Evolutionary conservation across 495 filamentous ascomycete species (phyloP), one percentile per base, ranked within the genome.

Genomic region (Penicillium daleae): DNA sequence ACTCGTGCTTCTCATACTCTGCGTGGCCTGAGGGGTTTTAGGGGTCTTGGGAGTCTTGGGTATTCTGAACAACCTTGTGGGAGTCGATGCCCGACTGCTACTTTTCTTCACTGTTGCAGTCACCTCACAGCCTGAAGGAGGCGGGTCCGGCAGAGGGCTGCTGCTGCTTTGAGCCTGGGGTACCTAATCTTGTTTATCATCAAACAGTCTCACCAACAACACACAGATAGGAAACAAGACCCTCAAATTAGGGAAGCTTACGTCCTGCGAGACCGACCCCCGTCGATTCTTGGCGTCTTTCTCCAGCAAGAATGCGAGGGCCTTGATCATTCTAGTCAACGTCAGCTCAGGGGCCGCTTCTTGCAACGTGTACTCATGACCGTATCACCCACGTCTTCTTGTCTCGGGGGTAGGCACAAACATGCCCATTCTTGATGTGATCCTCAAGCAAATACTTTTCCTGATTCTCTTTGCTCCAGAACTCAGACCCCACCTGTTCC

Each of bases 191-290:
- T 19, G 21, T n/a, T 60, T 24, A 59, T 19, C 5, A 54, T 32
- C 26, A 32, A 29, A 12, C 33, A 21, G 4, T 7, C 26, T 37
- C 24, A 15, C n/a, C n/a, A 19, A 52, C n/a, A 44, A 60, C n/a
- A n/a, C n/a, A n/a, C n/a, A 22, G 10, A 17, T 2, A 7, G 4
- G 21, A 46, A 54, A 24, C 3, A 42, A 32, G 49, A 54, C 33
- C 35, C 17, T 54, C 29, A 54, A 44, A 3, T 35, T 46, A 12
- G 48, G 49, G 58, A 60, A 53, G 24, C 58, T 54, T 29, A 60
- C 58, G 7, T 60, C 24, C 26, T 54, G 48, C 10, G 35, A 24
- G n/a, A 21, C 12, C 4, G 49, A 60, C 13, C 15, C 24, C 10
- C 49, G 49, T 4, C 24, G 24, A 4, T 29, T 32, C 22, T 60